Evolutionary conservation across 177 flowering plant genomes (phyloP).

Genomic region (Vitis hybrid): DNA sequence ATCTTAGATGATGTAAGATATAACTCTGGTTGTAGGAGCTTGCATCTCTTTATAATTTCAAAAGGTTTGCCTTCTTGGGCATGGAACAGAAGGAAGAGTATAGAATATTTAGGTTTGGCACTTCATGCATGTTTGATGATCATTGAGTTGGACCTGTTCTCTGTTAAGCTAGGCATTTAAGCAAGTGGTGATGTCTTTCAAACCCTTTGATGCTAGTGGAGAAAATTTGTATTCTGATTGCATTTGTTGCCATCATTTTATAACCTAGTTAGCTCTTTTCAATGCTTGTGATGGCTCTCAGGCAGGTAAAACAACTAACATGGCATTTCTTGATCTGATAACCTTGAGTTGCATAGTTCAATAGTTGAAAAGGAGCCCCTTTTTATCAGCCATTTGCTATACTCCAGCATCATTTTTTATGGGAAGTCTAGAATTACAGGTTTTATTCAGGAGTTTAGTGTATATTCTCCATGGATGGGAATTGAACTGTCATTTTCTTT

Average conservation of each 20-base stretch:
- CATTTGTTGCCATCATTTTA: not conserved
- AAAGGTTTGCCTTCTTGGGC: not conserved
- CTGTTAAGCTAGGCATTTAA: not conserved
- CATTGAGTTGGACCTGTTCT: not conserved
- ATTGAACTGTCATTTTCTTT: not conserved
- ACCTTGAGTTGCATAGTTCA: not conserved
- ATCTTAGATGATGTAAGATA: not conserved
- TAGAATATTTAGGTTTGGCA: too few relatives aligned
- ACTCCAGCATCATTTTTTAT: not conserved
- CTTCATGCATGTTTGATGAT: not conserved
- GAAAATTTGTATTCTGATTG: not conserved
- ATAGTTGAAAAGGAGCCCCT: not conserved
- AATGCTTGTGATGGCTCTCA: not conserved
- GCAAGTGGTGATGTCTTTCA: not conserved
- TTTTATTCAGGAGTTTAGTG: not conserved
- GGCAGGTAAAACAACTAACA: not conserved
- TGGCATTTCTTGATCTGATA: not conserved
- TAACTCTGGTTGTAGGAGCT: not conserved
- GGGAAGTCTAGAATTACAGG: not conserved
- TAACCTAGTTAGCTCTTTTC: not conserved
- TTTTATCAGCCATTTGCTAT: not conserved
- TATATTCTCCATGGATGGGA: not conserved
- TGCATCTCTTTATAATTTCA: not conserved
- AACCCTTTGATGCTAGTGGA: not conserved
- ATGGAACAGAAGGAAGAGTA: not conserved